These are phyloP conservation scores for Aspergillus cavernicola DNA, from an alignment of 495 filamentous ascomycete genomes.

Conservation along the genomic window DNA sequence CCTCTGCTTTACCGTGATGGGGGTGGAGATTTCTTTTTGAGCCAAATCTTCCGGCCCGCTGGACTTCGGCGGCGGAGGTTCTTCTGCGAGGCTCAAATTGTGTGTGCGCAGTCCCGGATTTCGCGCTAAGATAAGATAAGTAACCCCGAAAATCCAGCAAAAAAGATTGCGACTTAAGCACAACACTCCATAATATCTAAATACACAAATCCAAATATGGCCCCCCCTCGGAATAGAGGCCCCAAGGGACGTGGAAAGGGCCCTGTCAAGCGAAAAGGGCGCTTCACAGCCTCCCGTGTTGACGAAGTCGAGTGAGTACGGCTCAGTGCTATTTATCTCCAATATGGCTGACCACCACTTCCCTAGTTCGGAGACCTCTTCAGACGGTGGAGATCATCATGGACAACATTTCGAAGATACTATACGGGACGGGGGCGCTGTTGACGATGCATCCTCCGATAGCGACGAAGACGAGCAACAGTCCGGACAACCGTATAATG, in stretches of 20 bases:
- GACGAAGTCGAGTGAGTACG: conserved; percentile 38
- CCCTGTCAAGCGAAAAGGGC: conserved; percentile 19
- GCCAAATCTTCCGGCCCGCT: conserved; percentile 23
- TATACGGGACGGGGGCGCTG: conserved; percentile 23
- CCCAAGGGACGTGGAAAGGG: conserved; percentile 31
- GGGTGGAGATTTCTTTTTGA: conserved; percentile 23
- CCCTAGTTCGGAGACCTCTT: conserved; percentile 34
- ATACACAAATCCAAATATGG: conserved; percentile 8
- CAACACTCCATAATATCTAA: too few species aligned
- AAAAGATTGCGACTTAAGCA: background rate
- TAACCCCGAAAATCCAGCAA: conserved; percentile 7
- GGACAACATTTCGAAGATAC: conserved; percentile 21
- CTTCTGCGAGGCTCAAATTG: conserved; percentile 39
- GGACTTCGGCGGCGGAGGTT: conserved; percentile 21
- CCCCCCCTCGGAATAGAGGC: conserved; percentile 22
- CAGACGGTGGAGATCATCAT: conserved; percentile 21
- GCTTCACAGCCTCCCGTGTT: conserved; percentile 38
- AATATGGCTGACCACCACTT: conserved; percentile 14
- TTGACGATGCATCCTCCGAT: conserved; percentile 37
- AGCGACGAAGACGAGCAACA: conserved; percentile 47
- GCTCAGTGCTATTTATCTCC: background rate
- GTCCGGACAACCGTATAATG: conserved; percentile 54
- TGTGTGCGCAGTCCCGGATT: conserved; percentile 48
- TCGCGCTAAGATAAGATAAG: conserved; percentile 57
- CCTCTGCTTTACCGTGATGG: conserved; percentile 21